Evolutionary conservation across 495 filamentous ascomycete species (phyloP), one percentile per base, ranked within the genome.

Genomic region (Melanomma pulvis-pyrius): DNA sequence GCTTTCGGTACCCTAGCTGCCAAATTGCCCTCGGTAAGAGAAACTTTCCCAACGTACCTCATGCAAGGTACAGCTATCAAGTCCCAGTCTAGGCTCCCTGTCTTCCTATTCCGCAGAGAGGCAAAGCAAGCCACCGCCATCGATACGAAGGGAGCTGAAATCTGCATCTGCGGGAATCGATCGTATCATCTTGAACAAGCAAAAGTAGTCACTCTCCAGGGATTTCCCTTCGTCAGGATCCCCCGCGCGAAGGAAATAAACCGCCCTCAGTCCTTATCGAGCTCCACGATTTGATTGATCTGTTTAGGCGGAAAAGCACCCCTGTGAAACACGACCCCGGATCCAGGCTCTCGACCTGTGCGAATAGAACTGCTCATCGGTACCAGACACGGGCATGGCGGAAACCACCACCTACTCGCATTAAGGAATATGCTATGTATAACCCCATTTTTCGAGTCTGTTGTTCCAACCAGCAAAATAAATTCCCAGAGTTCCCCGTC

Each of bases 21-120:
- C 52, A 66, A 59, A 60, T 66, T 66, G 32, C 63, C 48, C 29
- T 59, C 63, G 63, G 63, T 66, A 66, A 52, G 41, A 53, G 25
- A 63, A 17, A 26, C 17, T 24, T 47, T 28, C 6, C 28, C 24
- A 17, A 52, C 29, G 59, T 61, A n/a, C 29, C 47, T 66, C 19
- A 66, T 66, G 63, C 63, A 66, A 66, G 63, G 63, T 66, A 66
- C 63, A 13, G 8, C 5, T 34, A 6, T 44, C 39, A 44, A 26
- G 7, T 29, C 26, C 51, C 51, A 55, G 4, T 46, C 54, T 17
- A 58, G 13, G 21, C 30, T 22, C 54, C 30, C 12, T 46, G 17
- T 28, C 2, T 32, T 44, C 39, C 39, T 15, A 12, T 44, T 44
- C 39, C 39, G 17, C 39, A 44, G 39, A 44, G 2, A 3, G 9